These are phyloP conservation scores for Eimeria necatrix DNA, from an alignment of 169 alveolate genomes.

Conservation along the genomic window DNA sequence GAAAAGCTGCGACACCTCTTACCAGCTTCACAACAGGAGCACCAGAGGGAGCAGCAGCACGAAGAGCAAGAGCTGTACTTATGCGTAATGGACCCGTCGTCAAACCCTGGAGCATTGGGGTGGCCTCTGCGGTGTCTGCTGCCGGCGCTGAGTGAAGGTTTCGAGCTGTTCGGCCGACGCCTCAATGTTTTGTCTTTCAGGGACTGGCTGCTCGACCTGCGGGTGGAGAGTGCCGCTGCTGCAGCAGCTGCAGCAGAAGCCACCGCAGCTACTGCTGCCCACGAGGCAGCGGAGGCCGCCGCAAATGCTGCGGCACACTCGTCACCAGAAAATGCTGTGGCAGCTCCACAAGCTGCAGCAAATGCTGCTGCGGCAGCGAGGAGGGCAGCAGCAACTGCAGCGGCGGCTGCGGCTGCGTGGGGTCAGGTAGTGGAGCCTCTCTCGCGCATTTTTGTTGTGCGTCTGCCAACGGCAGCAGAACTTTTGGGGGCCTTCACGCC, in stretches of 20 bases:
- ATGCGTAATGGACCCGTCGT: constrained; percentile 55
- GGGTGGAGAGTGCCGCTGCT: constrained; percentile 56
- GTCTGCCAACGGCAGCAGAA: background rate
- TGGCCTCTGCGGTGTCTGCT: constrained; percentile 72
- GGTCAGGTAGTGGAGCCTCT: constrained; percentile 21
- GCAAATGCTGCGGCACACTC: background rate
- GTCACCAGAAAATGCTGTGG: background rate
- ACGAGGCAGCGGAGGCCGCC: background rate
- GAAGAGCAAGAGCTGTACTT: constrained; percentile 40
- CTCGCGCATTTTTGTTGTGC: constrained; percentile 6
- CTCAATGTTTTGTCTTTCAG: constrained; percentile 50
- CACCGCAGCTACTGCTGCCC: background rate
- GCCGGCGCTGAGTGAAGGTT: background rate
- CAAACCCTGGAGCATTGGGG: constrained; percentile 26
- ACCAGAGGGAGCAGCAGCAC: constrained; percentile 14
- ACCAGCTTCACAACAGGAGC: background rate
- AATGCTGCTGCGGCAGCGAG: constrained; percentile 22
- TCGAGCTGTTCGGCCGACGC: background rate
- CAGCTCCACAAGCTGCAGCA: constrained; percentile 7
- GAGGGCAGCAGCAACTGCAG: constrained; percentile 35
- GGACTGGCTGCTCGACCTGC: constrained; percentile 48
- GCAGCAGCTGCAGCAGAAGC: constrained; percentile 61
- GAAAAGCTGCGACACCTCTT: background rate
- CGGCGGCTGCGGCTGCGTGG: constrained; percentile 24
- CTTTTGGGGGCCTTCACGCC: background rate